phyloP scores from a whole-genome alignment of 495 filamentous ascomycete genomes.

The Aspergillus conjunctus region DNA sequence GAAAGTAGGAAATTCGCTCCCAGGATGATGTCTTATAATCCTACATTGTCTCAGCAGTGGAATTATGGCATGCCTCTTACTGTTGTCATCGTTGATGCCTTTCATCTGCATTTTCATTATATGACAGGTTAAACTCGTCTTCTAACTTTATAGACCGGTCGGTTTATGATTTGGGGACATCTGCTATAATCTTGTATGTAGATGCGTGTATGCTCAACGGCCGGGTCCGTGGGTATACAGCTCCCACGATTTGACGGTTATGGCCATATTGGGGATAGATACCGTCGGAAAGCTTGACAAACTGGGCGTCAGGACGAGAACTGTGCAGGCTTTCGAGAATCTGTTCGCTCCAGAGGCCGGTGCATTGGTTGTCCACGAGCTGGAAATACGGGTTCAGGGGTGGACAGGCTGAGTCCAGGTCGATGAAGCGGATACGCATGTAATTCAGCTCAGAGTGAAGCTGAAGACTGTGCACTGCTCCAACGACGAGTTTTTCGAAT shows the following conservation, averaged over 20 bases:
- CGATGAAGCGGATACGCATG: slow-evolving; percentile 70
- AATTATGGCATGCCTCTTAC: not conserved
- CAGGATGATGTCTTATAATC: slow-evolving; percentile 16
- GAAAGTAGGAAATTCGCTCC: not conserved
- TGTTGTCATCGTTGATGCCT: not conserved
- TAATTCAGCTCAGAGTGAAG: slow-evolving; percentile 55
- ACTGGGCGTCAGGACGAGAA: slow-evolving; percentile 56
- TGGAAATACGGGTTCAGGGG: slow-evolving; percentile 69
- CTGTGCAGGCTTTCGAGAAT: slow-evolving; percentile 58
- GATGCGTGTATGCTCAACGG: slow-evolving; percentile 37
- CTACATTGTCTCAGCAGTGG: slow-evolving; percentile 13
- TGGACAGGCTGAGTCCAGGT: slow-evolving; percentile 58
- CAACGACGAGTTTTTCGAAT: slow-evolving; percentile 65
- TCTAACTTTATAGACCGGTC: no score
- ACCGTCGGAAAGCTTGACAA: slow-evolving; percentile 58
- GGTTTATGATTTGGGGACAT: slow-evolving; percentile 32
- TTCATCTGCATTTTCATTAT: slow-evolving; percentile 1
- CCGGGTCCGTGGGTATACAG: slow-evolving; percentile 34
- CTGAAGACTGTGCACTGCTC: slow-evolving; percentile 58
- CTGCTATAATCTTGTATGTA: slow-evolving; percentile 40
- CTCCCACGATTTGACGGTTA: slow-evolving; percentile 34
- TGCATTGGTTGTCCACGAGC: slow-evolving; percentile 56
- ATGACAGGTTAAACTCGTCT: not conserved
- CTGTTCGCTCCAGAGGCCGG: slow-evolving; percentile 68
- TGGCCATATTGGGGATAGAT: slow-evolving; percentile 42